Percentiles rank a stretch among this genome's conserved stretches.
phyloP scores from a whole-genome alignment of 768 basidiomycete genomes.

The Cyathus striatus region DNA sequence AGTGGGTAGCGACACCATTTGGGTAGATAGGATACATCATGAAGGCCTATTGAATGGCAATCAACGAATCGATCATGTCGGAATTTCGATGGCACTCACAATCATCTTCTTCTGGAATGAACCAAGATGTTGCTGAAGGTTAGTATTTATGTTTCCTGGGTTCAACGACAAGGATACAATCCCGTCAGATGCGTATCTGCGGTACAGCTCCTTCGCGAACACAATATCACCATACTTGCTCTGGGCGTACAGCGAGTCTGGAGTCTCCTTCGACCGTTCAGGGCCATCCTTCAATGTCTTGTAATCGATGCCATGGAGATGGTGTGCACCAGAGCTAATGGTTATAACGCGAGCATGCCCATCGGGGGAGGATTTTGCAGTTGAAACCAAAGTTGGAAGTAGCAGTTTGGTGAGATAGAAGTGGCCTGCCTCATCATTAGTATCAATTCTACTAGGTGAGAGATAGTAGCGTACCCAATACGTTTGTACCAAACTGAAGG shows the following conservation, averaged over 20 bases:
- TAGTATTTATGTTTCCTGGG: not conserved
- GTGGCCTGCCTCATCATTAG: not conserved
- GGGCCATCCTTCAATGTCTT: not conserved
- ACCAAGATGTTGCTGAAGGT: not conserved
- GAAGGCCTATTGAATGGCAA: not conserved
- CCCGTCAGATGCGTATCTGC: not conserved
- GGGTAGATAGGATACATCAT: constrained; percentile 20
- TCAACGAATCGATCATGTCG: not conserved
- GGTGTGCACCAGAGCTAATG: not conserved
- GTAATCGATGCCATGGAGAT: not conserved
- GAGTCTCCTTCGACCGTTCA: not conserved
- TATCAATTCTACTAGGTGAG: not conserved
- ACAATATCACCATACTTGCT: not conserved
- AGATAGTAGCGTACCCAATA: constrained; percentile 1
- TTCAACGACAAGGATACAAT: not conserved
- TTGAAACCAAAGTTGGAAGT: not conserved
- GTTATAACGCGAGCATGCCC: not conserved
- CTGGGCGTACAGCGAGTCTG: not conserved
- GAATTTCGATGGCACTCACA: not conserved
- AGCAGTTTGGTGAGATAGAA: not conserved
- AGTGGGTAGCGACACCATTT: constrained; percentile 42
- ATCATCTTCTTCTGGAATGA: not conserved
- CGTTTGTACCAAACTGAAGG: not conserved
- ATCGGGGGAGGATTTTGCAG: not conserved
- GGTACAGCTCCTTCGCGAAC: not conserved